Evolutionary conservation across 371 early-diverging fungal species (phyloP), one percentile per base, ranked within the genome.

Genomic region (Circinella umbellata): DNA sequence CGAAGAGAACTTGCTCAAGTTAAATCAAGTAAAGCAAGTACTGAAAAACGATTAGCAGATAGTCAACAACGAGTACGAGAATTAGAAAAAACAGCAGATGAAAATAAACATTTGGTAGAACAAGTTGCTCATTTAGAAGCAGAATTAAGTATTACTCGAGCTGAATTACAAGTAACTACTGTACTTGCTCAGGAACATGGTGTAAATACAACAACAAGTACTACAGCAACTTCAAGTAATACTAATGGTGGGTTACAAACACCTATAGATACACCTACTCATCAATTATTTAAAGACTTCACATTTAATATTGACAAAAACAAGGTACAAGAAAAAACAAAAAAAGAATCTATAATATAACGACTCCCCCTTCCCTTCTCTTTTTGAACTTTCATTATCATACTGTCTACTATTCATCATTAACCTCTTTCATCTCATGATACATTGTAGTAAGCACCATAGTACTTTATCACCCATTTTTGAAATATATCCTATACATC

Each of bases 61-160:
- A 72, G 68, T 42, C 69, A 65, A 35, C 46, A 47, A 27, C 68
- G 73, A 9, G 63, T 70, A 36, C 51, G 64, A 20, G 72, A 69
- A 27, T 57, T 76, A 17, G 75, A 39, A 69, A 73, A 66, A 61
- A 72, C 47, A 1, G 53, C 68, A 35, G 80, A 73, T 14, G 73
- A 77, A 49, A 66, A 65, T 37, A 75, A 72, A 37, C 60, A 54
- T 36, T 62, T 77, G n/a, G 68, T 73, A 9, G 79, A 81, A 37
- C 69, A 68, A 48, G 75, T 78, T 8, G 77, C 81, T n/a, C 75
- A 74, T 51, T 48, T 78, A 47, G 81, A 81, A 64, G 81, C 81
- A 7, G 81, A 81, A 63, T 51, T 81, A 14, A 81, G 79, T 47
- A 73, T 81, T 14, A 76, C 79, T 49, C 66, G 69, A 51, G 79